Evolutionary conservation across 2,329 filamentous ascomycete genomes (phyloP).

Genomic region (Phialemonium atrogriseum): DNA sequence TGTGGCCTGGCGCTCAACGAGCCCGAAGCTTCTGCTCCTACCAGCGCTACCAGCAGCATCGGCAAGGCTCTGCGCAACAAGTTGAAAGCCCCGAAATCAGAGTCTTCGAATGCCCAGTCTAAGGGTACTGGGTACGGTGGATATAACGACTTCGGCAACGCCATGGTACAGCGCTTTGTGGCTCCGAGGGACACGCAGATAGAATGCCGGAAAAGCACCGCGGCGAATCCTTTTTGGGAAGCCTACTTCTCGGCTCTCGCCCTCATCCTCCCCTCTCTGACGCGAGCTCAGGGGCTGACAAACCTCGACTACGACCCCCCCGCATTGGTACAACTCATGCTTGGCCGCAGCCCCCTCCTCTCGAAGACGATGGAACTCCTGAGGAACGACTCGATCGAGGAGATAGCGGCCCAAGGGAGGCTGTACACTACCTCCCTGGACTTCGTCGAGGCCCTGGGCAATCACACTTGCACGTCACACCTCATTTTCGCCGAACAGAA

Average conservation of each 20-base stretch:
- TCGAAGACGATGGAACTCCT: constrained; percentile 15
- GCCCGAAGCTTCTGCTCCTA: too few species aligned
- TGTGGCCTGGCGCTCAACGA: constrained; percentile 10
- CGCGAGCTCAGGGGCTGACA: background rate
- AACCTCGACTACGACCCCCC: constrained; percentile 1
- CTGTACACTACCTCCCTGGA: constrained; percentile 29
- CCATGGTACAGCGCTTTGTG: too few species aligned
- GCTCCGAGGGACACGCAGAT: background rate
- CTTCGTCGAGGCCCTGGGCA: constrained; percentile 27
- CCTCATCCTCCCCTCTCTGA: constrained; percentile 4
- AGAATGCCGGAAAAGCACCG: too few species aligned
- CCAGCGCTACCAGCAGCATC: background rate
- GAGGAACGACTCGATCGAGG: constrained; percentile 16
- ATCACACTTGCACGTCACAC: constrained; percentile 19
- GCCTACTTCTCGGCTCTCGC: constrained; percentile 10
- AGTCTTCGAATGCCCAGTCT: constrained; percentile 17
- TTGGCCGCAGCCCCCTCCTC: constrained; percentile 17
- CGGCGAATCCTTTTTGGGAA: too few species aligned
- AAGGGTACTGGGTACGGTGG: constrained; percentile 14
- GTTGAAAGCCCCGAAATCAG: constrained; percentile 46
- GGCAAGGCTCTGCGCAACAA: constrained; percentile 1
- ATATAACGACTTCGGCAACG: background rate
- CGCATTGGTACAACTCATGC: constrained; percentile 7
- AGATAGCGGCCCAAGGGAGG: constrained; percentile 12
- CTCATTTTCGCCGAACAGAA: constrained; percentile 24